phyloP scores from a whole-genome alignment of 441 rosid species.

The Gossypium davidsonii region DNA sequence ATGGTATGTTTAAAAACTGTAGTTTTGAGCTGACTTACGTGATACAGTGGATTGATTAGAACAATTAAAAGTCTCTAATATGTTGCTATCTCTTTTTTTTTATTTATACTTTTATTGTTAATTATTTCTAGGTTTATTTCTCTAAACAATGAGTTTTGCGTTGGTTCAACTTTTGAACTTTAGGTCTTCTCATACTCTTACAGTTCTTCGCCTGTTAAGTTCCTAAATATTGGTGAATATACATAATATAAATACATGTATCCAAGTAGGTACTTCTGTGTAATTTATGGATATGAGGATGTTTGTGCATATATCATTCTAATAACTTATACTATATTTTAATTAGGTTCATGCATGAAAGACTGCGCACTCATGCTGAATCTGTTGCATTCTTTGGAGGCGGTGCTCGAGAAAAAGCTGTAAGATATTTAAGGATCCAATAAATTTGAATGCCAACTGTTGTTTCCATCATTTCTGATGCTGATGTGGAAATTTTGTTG shows the following conservation, averaged over 20 bases:
- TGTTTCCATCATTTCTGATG: constrained; percentile 2
- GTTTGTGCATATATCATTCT: constrained; percentile 13
- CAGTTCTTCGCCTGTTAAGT: neutral
- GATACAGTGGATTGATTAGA: neutral
- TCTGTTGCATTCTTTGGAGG: constrained; percentile 99
- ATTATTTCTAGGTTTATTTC: neutral
- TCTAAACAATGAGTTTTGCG: neutral
- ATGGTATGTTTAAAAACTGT: neutral
- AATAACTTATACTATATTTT: constrained; percentile 15
- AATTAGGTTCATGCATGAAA: constrained; percentile 97
- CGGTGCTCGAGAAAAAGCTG: constrained; percentile 95
- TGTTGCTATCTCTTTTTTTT: neutral
- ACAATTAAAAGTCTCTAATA: neutral
- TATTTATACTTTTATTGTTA: neutral
- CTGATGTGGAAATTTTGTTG: neutral
- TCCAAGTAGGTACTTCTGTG: neutral
- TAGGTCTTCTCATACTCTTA: neutral
- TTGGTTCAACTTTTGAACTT: neutral
- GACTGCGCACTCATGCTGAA: constrained; percentile 94
- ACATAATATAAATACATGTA: neutral
- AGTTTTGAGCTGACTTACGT: neutral
- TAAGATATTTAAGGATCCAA: constrained; percentile 38
- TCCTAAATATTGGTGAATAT: neutral
- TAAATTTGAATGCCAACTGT: constrained; percentile 1
- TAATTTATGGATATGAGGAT: constrained; percentile 8